Evolutionary conservation across 441 rosid species (phyloP).

Genomic region (Rhodomyrtus psidioides): DNA sequence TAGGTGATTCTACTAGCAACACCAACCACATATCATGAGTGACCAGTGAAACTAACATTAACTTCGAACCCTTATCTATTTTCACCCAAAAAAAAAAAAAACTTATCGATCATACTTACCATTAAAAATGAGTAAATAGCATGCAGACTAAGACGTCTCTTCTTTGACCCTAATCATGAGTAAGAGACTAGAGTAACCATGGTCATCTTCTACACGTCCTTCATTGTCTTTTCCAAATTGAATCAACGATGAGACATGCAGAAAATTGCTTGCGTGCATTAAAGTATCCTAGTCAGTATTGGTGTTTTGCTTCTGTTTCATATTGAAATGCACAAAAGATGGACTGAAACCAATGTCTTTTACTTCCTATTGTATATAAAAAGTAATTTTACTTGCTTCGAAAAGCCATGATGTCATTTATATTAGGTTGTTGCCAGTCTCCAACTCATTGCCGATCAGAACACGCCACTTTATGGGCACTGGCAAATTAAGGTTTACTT

Average conservation of each 20-base stretch:
- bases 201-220: background rate
- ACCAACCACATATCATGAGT: background rate
- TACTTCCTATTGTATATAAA: background rate
- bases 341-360: background rate
- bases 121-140: background rate
- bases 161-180: background rate
- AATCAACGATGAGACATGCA: background rate
- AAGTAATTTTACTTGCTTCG: background rate
- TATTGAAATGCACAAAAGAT: background rate
- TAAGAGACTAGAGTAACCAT: background rate
- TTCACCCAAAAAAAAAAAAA: no score
- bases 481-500: background rate
- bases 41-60: background rate
- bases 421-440: background rate
- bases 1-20: no score
- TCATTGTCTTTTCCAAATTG: background rate
- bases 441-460: background rate
- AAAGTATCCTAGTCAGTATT: background rate
- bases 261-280: background rate
- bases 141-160: background rate
- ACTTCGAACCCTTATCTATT: background rate
- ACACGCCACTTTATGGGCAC: background rate
- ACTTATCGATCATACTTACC: background rate
- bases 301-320: background rate
- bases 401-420: background rate